These are phyloP conservation scores for Hymenoscyphus fraxineus DNA, from an alignment of 2,329 filamentous ascomycete genomes.

Conservation along the genomic window DNA sequence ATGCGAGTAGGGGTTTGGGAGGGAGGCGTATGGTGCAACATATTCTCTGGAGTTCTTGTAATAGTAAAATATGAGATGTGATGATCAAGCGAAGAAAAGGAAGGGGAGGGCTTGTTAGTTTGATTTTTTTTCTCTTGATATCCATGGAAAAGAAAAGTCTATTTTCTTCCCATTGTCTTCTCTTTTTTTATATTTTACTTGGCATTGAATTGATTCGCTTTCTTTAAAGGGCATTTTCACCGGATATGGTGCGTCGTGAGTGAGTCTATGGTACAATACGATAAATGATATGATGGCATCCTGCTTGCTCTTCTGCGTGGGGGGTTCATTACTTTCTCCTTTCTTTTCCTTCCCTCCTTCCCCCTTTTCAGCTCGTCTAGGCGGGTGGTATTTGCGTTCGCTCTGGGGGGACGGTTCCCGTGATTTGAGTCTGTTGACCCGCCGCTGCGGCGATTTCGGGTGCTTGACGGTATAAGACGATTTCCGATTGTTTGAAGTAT, in stretches of 20 bases:
- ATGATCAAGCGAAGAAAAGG: constrained; percentile 4
- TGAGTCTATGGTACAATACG: constrained; percentile 27
- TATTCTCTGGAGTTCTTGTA: not conserved
- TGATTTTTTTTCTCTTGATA: constrained; percentile 1
- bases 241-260: not conserved
- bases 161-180: not conserved
- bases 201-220: constrained; percentile 8
- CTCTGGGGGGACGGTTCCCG: constrained; percentile 34
- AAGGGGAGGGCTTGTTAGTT: not conserved
- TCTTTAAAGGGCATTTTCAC: not conserved
- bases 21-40: not conserved
- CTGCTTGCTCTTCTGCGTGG: constrained; percentile 6
- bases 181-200: constrained; percentile 8
- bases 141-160: constrained; percentile 2
- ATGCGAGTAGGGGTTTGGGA: not conserved
- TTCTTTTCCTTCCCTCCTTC: not conserved
- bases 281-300: constrained; percentile 11
- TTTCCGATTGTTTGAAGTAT: constrained; percentile 99
- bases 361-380: constrained; percentile 3
- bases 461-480: constrained; percentile 87
- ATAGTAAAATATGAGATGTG: not conserved
- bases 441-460: constrained; percentile 47
- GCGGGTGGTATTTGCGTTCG: constrained; percentile 24
- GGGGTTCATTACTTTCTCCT: constrained; percentile 11
- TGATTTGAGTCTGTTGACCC: constrained; percentile 35